These are phyloP conservation scores for Fusarium sp. DNA, from an alignment of 2,329 filamentous ascomycete genomes.

Conservation along the genomic window DNA sequence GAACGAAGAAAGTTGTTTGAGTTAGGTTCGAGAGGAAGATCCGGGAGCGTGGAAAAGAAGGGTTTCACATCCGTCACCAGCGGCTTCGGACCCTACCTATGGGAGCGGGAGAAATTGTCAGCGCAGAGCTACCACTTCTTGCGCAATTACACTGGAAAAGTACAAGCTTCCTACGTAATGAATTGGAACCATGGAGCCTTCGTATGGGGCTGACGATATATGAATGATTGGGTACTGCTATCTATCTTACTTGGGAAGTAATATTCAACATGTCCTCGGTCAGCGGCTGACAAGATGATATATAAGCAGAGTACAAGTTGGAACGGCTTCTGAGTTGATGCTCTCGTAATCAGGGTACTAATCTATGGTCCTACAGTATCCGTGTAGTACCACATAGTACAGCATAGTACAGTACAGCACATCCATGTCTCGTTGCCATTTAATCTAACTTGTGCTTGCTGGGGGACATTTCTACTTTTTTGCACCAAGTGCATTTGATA, in stretches of 20 bases:
- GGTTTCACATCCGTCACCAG: slow-evolving; percentile 39
- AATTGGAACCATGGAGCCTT: slow-evolving; percentile 10
- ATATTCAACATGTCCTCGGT: slow-evolving; percentile 17
- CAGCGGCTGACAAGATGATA: slow-evolving; percentile 23
- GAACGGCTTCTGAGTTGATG: not conserved
- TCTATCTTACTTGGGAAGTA: slow-evolving; percentile 14
- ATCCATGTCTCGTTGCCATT: slow-evolving; percentile 3
- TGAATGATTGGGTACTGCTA: slow-evolving; percentile 16
- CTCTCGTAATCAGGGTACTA: slow-evolving; percentile 8
- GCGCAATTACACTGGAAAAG: slow-evolving; percentile 27
- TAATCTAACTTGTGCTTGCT: not conserved
- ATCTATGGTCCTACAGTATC: slow-evolving; percentile 15
- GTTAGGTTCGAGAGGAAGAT: slow-evolving; percentile 19
- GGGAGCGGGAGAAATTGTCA: slow-evolving; percentile 48
- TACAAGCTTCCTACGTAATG: slow-evolving; percentile 14
- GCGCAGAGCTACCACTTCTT: slow-evolving; percentile 36
- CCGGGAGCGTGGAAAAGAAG: slow-evolving; percentile 39
- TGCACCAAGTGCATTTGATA: slow-evolving; percentile 21
- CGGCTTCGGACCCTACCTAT: slow-evolving; percentile 52
- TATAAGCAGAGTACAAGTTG: not conserved
- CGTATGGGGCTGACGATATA: slow-evolving; percentile 21
- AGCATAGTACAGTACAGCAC: slow-evolving; percentile 1
- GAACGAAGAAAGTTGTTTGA: slow-evolving; percentile 13
- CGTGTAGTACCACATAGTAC: not conserved
- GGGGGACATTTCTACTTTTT: slow-evolving; percentile 26